Conservation (phyloP, 345 rosid species). For the Gossypium arboreum region DNA sequence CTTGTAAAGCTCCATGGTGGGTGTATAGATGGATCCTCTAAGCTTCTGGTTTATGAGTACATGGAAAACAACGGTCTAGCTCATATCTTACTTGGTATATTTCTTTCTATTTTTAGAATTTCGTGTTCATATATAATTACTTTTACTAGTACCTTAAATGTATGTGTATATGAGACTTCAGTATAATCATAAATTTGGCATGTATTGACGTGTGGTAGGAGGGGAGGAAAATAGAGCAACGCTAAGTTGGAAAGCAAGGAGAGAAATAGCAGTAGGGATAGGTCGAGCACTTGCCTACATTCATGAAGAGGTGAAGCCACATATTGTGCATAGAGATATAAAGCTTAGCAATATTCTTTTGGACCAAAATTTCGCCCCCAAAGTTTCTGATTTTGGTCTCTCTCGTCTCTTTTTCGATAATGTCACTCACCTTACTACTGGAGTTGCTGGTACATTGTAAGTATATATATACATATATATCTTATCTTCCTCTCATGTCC, state of each 20-base stretch:
- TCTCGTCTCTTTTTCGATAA: conserved; percentile 29
- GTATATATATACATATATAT: neutral
- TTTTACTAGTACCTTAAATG: no score
- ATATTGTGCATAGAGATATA: conserved; percentile 40
- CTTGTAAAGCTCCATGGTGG: conserved; percentile 35
- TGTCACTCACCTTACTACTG: conserved; percentile 29
- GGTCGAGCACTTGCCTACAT: conserved; percentile 35
- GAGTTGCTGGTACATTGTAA: conserved; percentile 47
- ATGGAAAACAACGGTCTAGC: conserved; percentile 12
- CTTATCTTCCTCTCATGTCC: no score
- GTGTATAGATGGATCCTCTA: conserved; percentile 32
- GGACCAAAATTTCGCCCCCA: conserved; percentile 35
- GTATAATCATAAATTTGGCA: neutral
- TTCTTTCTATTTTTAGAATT: neutral
- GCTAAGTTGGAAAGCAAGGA: conserved; percentile 29
- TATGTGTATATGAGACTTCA: no score
- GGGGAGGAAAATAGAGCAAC: conserved; percentile 21
- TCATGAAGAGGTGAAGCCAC: conserved; percentile 37
- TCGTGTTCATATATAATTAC: neutral
- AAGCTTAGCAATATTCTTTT: conserved; percentile 42
- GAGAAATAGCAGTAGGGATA: conserved; percentile 28
- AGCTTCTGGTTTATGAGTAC: neutral
- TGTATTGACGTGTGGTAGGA: conserved; percentile 6
- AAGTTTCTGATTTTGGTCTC: conserved; percentile 43
- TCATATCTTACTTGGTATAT: conserved; percentile 26